phyloP scores from a whole-genome alignment of 2,329 filamentous ascomycete species.

The Zymoseptoria crescenta region DNA sequence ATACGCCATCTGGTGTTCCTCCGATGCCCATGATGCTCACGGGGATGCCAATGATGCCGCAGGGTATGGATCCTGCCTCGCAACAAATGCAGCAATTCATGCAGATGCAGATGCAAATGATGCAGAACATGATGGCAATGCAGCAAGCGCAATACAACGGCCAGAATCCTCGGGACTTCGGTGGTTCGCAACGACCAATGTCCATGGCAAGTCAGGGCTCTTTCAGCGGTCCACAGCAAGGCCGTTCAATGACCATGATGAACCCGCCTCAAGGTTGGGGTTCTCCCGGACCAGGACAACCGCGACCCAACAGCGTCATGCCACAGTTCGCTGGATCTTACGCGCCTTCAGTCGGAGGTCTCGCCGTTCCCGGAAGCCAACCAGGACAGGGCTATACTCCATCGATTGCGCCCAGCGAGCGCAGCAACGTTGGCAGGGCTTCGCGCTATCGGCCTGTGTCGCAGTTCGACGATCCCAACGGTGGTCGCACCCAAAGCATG shows the following conservation, averaged over 20 bases:
- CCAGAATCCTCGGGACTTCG: conserved; percentile 14
- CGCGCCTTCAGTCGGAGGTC: conserved; percentile 31
- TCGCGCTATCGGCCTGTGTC: conserved; percentile 85
- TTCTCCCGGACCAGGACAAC: conserved; percentile 34
- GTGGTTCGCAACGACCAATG: conserved; percentile 27
- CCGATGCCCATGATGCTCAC: conserved; percentile 21
- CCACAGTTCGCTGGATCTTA: conserved; percentile 17
- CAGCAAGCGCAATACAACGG: conserved; percentile 26
- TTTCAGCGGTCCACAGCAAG: conserved; percentile 21
- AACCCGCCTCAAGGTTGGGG: conserved; percentile 46
- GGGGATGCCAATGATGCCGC: conserved; percentile 21
- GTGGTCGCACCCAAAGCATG: conserved; percentile 33
- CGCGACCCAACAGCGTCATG: conserved; percentile 33
- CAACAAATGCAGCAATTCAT: conserved; percentile 33
- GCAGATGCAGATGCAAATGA: conserved; percentile 34
- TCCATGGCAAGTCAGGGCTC: conserved; percentile 38
- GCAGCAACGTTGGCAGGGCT: conserved; percentile 86
- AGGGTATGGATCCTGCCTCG: conserved; percentile 18
- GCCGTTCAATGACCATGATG: conserved; percentile 74
- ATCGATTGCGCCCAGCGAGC: conserved; percentile 90
- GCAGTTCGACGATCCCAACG: conserved; percentile 15
- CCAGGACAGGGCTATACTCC: conserved; percentile 60
- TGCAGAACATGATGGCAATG: conserved; percentile 34
- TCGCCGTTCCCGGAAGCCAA: conserved; percentile 31
- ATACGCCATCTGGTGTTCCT: conserved; percentile 17